These are phyloP conservation scores for Atkinsonella hypoxylon DNA, from an alignment of 2,329 filamentous ascomycete species.

Conservation along the genomic window DNA sequence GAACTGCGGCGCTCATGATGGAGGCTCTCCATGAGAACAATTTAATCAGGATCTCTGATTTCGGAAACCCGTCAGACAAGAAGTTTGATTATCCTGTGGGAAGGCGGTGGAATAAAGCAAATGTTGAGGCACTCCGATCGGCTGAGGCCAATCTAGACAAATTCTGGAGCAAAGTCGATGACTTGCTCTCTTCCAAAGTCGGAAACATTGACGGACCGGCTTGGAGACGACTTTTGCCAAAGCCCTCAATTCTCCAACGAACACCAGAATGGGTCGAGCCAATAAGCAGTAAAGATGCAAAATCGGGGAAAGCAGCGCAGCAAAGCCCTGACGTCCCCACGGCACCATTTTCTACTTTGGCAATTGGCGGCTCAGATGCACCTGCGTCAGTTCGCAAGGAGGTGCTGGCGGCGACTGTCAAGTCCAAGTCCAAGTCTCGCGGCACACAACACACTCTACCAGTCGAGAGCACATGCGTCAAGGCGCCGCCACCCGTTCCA, in stretches of 20 bases:
- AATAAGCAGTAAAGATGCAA: conserved; percentile 1
- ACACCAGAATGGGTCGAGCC: conserved; percentile 36
- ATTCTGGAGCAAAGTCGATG: conserved; percentile 7
- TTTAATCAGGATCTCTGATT: conserved; percentile 6
- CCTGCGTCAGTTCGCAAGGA: neutral
- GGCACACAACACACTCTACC: neutral
- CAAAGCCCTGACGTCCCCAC: conserved; percentile 3
- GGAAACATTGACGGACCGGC: conserved; percentile 1
- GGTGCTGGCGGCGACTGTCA: conserved; percentile 3
- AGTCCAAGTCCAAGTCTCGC: conserved; percentile 12
- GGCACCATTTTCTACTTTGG: conserved; percentile 15
- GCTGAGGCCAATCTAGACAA: conserved; percentile 26
- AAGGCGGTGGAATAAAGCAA: conserved; percentile 33
- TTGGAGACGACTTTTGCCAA: conserved; percentile 16
- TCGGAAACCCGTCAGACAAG: conserved; percentile 22
- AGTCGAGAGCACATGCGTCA: neutral
- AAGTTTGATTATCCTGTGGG: conserved; percentile 32
- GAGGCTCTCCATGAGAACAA: conserved; percentile 10
- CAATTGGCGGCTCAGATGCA: conserved; percentile 4
- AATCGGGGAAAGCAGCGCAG: neutral
- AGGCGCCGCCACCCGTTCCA: neutral
- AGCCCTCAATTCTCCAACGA: conserved; percentile 28
- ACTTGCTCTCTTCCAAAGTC: neutral
- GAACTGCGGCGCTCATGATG: conserved; percentile 8
- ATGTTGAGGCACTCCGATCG: conserved; percentile 27